Base-by-base conservation (phyloP, 257 asterid species). In the Solanum verrucosum region DNA sequence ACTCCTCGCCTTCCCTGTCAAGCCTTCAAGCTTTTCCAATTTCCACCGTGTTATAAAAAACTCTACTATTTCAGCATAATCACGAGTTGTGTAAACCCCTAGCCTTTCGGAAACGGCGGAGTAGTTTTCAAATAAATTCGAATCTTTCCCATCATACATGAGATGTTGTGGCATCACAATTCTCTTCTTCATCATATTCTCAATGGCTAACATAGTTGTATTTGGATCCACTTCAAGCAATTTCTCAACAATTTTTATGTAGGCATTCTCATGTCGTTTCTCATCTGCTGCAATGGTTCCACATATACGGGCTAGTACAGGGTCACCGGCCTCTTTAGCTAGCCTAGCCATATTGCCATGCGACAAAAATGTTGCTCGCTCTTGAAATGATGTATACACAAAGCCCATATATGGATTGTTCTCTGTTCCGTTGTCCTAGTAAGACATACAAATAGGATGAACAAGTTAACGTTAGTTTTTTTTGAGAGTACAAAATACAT, bases 351-450 rank as follows among this genome's bases (percentile, higher is more conserved):
- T 92, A 33, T 89, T 91, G 29, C 91, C 87, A 18, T 89, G 91
- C 0, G 88, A 79, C 11, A 87, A 44, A n/a, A 88, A 89, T 31
- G 92, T 90, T 21, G 91, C 91, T 5, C 89, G 91, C 75, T 92
- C 94, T 84, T 91, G 94, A 71, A 92, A 91, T 33, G 93, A 91
- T 40, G 91, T 67, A 84, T 91, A 92, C 25, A 92, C 91, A 12
- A 89, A 89, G 5, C 91, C 93, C 63, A 90, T 4, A 31, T 90
- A 89, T 1, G 94, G 94, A 56, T 89, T 89, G 87, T 88, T 90
- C 38, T 90, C 90, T 1, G 56, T 27, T 15, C 90, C 90, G 0
- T 72, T 59, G 16, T 91, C 90, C 94, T 65, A 65, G 11, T 90
- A 52, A 40, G 78, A 29, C 31, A 5, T 38, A 38, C 42, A 38